A percentile compares a stretch with the other conserved stretches of the same genome.
Evolutionary conservation across 495 filamentous ascomycete species (phyloP).

Genomic region (Penicillium maclennaniae): DNA sequence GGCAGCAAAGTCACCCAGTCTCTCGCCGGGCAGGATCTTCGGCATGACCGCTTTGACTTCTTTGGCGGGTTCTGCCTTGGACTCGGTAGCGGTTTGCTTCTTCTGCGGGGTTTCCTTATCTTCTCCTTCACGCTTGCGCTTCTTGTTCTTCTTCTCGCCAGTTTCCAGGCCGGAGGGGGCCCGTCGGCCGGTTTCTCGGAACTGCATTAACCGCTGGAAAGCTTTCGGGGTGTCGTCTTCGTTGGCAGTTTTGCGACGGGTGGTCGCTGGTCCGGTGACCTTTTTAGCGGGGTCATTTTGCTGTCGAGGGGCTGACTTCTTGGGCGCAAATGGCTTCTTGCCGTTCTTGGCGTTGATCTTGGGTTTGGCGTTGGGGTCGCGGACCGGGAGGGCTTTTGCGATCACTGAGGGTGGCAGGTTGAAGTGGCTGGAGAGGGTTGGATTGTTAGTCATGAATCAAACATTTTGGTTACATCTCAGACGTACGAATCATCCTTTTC

Average conservation of each 20-base stretch:
- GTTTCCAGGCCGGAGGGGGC: slow-evolving; percentile 66
- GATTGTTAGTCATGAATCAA: slow-evolving; percentile 5
- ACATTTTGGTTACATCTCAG: neutral
- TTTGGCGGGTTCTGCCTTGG: slow-evolving; percentile 11
- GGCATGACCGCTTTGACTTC: slow-evolving; percentile 37
- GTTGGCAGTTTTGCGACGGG: slow-evolving; percentile 40
- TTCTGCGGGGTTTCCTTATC: slow-evolving; percentile 19
- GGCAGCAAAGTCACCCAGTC: slow-evolving; percentile 73
- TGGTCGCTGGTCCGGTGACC: slow-evolving; percentile 17
- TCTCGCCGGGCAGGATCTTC: slow-evolving; percentile 77
- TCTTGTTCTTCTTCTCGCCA: slow-evolving; percentile 51
- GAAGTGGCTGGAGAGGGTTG: slow-evolving; percentile 43
- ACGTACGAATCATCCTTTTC: slow-evolving; percentile 45
- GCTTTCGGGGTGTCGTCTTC: slow-evolving; percentile 81
- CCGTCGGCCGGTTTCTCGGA: slow-evolving; percentile 50
- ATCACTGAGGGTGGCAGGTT: slow-evolving; percentile 70
- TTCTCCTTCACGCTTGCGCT: slow-evolving; percentile 33
- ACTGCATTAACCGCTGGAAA: slow-evolving; percentile 78
- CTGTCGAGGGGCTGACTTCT: slow-evolving; percentile 7
- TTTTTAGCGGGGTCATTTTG: slow-evolving; percentile 15
- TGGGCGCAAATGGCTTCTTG: slow-evolving; percentile 11
- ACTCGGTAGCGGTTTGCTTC: slow-evolving; percentile 6
- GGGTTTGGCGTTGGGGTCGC: slow-evolving; percentile 27
- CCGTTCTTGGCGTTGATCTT: slow-evolving; percentile 16
- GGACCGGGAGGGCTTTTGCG: slow-evolving; percentile 66